Conservation (phyloP, 1,284 basidiomycete species). For the Coriolopsis trogii region DNA sequence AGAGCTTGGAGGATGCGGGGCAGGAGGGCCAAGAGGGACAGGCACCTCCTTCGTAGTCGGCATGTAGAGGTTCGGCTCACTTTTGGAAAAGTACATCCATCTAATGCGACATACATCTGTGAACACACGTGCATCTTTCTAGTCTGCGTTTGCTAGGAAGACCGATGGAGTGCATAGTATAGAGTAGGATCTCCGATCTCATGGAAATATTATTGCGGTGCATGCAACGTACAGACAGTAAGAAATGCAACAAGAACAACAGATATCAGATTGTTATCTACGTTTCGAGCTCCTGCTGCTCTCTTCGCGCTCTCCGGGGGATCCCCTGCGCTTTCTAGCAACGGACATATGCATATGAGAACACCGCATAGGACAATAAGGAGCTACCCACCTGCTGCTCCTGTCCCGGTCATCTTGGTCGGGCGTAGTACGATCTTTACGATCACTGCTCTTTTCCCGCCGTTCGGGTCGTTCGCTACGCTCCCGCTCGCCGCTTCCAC, state of each 20-base stretch:
- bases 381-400: constrained; percentile 33
- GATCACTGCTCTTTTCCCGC: constrained; percentile 6
- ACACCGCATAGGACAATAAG: neutral
- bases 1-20: constrained; percentile 62
- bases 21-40: constrained; percentile 25
- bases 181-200: no score
- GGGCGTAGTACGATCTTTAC: constrained; percentile 26
- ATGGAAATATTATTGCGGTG: no score
- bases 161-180: no score
- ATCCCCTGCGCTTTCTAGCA: constrained; percentile 35
- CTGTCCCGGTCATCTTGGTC: constrained; percentile 31
- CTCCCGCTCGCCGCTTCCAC: constrained; percentile 36
- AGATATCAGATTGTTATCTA: constrained; percentile 23
- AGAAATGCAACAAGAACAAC: neutral
- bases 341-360: neutral
- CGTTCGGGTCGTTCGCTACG: constrained; percentile 12
- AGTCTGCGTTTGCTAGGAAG: no score
- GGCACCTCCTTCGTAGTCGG: constrained; percentile 17
- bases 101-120: constrained; percentile 14
- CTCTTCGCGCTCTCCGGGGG: constrained; percentile 33
- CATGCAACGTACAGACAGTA: neutral
- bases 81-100: constrained; percentile 22
- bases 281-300: constrained; percentile 35
- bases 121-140: no score
- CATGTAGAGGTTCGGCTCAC: neutral